Percentiles rank a stretch among this genome's conserved stretches.
These are phyloP conservation scores for Ophiosphaerella korrae DNA, from an alignment of 2,329 filamentous ascomycete species.

Conservation along the genomic window DNA sequence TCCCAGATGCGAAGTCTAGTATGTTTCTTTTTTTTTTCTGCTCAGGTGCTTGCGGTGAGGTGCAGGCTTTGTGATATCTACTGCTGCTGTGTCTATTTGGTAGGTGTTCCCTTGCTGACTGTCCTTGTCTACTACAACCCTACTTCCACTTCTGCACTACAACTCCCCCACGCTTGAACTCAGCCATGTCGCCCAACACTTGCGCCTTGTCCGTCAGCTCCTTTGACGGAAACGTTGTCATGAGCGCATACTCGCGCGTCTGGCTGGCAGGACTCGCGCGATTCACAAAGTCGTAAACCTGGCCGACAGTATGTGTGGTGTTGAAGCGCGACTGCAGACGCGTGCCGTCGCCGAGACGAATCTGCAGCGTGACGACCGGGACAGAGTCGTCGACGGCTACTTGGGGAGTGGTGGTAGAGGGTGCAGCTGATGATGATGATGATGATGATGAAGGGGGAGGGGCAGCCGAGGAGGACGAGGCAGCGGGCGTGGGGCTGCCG, in stretches of 20 bases:
- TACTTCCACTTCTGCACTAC: slow-evolving; percentile 61
- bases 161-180: slow-evolving; percentile 60
- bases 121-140: too few species aligned
- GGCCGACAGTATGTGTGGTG: slow-evolving; percentile 74
- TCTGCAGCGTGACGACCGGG: slow-evolving; percentile 72
- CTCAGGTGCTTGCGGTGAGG: too few species aligned
- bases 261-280: slow-evolving; percentile 64
- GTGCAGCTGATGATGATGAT: slow-evolving; percentile 30
- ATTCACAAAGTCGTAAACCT: slow-evolving; percentile 76
- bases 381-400: slow-evolving; percentile 66
- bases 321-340: slow-evolving; percentile 82
- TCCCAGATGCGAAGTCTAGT: too few species aligned
- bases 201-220: slow-evolving; percentile 71
- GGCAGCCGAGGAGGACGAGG: slow-evolving; percentile 32
- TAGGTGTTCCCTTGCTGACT: too few species aligned
- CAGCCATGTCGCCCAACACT: slow-evolving; percentile 53
- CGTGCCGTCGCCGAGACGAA: slow-evolving; percentile 79
- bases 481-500: slow-evolving; percentile 75
- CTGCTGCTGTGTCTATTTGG: too few species aligned
- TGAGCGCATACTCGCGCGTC: slow-evolving; percentile 71
- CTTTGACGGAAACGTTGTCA: slow-evolving; percentile 83
- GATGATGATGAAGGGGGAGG: slow-evolving; percentile 32
- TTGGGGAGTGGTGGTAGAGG: slow-evolving; percentile 37
- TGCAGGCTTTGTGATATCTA: too few species aligned
- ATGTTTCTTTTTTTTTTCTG: too few species aligned